Evolutionary conservation across 2,329 filamentous ascomycete species (phyloP).

Genomic region (Calonectria hawksworthii): DNA sequence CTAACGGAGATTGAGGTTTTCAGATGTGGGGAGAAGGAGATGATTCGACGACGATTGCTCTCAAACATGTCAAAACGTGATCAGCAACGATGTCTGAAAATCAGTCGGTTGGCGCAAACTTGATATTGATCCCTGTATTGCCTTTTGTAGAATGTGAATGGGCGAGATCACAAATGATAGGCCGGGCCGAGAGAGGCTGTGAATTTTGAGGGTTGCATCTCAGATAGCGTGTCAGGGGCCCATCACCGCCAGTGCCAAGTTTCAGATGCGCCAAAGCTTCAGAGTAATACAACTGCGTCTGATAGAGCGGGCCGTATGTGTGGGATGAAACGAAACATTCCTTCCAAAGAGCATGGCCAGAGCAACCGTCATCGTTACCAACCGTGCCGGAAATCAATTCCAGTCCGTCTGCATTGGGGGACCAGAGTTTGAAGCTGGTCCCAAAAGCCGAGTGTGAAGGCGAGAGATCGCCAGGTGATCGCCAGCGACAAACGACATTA

Average conservation of each 20-base stretch:
- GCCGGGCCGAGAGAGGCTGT: neutral
- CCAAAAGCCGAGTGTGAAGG: neutral
- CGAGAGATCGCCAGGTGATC: neutral
- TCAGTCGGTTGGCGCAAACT: neutral
- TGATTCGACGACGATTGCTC: neutral
- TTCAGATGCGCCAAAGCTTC: constrained; percentile 7
- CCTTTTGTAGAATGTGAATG: neutral
- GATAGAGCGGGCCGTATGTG: constrained; percentile 1
- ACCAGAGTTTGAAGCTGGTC: neutral
- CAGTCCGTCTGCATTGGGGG: neutral
- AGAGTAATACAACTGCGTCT: neutral
- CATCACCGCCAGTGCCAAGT: neutral
- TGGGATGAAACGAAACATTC: constrained; percentile 13
- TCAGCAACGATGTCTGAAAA: neutral
- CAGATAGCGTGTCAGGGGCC: constrained; percentile 2
- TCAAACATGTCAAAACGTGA: neutral
- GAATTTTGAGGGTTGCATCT: constrained; percentile 2
- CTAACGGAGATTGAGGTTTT: neutral
- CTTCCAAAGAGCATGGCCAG: neutral
- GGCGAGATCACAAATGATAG: neutral
- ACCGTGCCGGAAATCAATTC: neutral
- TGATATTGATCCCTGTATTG: constrained; percentile 12
- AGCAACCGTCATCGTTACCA: neutral
- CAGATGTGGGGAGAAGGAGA: neutral
- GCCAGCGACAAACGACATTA: constrained; percentile 18